phyloP scores from a whole-genome alignment of 805 yeast genomes.

The Kazachstania viticola region DNA sequence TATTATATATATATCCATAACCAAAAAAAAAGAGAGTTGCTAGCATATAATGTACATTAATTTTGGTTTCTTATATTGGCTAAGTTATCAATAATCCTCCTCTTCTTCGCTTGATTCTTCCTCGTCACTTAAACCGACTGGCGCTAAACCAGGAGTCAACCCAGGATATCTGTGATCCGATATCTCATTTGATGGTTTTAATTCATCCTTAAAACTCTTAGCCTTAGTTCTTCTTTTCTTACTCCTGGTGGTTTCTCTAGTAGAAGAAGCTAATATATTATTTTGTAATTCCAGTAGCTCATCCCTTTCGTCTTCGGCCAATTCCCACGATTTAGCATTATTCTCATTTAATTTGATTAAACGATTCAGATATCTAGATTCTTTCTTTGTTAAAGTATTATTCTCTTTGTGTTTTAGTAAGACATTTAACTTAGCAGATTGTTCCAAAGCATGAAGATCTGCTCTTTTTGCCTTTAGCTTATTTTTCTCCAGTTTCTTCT shows the following conservation, averaged over 20 bases:
- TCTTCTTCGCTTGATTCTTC: constrained; percentile 29
- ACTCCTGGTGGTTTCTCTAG: constrained; percentile 27
- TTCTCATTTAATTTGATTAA: constrained; percentile 29
- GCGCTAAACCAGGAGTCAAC: constrained; percentile 77
- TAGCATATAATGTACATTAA: too few relatives aligned
- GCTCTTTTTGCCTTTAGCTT: constrained; percentile 12
- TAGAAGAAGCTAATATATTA: constrained; percentile 28
- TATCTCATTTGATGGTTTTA: constrained; percentile 8
- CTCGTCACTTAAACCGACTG: constrained; percentile 56
- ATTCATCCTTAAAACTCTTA: constrained; percentile 23
- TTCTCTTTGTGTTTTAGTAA: constrained; percentile 25
- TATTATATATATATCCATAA: too few relatives aligned
- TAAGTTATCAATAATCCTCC: constrained; percentile 3
- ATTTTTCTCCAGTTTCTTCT: constrained; percentile 23
- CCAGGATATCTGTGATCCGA: constrained; percentile 37
- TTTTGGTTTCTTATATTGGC: neutral
- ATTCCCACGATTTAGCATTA: constrained; percentile 32
- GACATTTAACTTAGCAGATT: constrained; percentile 26
- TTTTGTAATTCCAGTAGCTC: constrained; percentile 34
- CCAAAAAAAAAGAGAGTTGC: too few relatives aligned
- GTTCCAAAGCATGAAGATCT: constrained; percentile 16
- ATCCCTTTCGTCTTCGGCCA: constrained; percentile 25
- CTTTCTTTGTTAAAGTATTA: constrained; percentile 25
- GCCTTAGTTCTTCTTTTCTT: constrained; percentile 18
- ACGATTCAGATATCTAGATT: constrained; percentile 26